Evolutionary conservation across 345 rosid species (phyloP), one percentile per base, ranked within the genome.

Genomic region (Camelina sativa): DNA sequence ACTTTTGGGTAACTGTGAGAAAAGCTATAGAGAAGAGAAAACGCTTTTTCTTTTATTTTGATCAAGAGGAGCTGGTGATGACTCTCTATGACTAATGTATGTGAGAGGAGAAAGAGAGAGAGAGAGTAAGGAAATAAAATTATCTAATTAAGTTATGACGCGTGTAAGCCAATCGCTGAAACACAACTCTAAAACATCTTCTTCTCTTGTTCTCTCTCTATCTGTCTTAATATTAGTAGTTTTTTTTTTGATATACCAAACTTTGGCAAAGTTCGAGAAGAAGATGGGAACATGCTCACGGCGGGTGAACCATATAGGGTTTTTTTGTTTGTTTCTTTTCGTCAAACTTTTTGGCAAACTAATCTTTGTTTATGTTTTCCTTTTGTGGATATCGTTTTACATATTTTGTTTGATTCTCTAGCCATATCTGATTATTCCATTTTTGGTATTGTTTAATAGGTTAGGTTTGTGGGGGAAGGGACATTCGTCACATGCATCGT

Each of bases 1-100:
- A 37, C 60, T 67, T 75, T 75, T 67, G 69, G 74, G 74, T 60
- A 67, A 75, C 79, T 60, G 74, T 60, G 69, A 60, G 28, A 28
- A 28, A 67, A 75, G 59, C 38, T 5, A 28, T 28, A 34, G 37
- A 30, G 68, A 59, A 75, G 50, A 41, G 57, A 35, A 61, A 75
- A 75, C 74, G 79, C 79, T 40, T 75, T 67, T 66, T 50, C 37
- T 34, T 34, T 34, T 34, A 34, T 17, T 17, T 35, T 41, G 32
- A 65, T 37, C 52, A 25, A 25, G 37, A 34, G 37, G 6, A 67
- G 74, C 63, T 75, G 68, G 62, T 59, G 8, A 38, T 59, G 74
- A 74, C 66, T 74, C 67, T 61, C 2, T 44, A 10, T 38, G 12
- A 37, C 10, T 37, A 25, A 23, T 25, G 28, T 25, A 37, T 8